A percentile compares a stretch with the other conserved stretches of the same genome.
Evolutionary conservation across 345 rosid species (phyloP).

Genomic region (Kernera saxatilis): DNA sequence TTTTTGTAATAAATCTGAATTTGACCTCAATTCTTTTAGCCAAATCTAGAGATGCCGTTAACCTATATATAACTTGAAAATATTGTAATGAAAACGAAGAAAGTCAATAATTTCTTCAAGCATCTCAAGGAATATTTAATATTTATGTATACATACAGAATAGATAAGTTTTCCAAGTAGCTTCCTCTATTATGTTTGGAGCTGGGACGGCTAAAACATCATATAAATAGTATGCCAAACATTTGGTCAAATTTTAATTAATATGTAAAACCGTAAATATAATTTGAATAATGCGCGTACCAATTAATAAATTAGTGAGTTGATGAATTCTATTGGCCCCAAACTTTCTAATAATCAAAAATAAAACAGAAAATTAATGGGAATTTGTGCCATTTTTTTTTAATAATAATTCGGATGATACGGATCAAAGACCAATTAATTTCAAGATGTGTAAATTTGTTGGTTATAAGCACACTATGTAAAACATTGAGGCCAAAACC

Average conservation of each 20-base stretch:
- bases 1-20: background rate
- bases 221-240: constrained; percentile 9
- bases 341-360: background rate
- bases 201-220: constrained; percentile 20
- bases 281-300: background rate
- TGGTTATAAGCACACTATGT: no score
- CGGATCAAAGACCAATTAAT: no score
- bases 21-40: constrained; percentile 11
- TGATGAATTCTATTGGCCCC: background rate
- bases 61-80: background rate
- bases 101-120: background rate
- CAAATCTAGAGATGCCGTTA: background rate
- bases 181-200: constrained; percentile 2
- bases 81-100: background rate
- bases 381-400: no score
- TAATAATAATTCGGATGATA: no score
- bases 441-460: no score
- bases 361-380: no score
- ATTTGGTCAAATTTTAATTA: background rate
- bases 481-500: no score
- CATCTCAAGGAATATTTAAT: constrained; percentile 5
- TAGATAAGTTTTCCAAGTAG: background rate
- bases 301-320: background rate
- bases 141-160: background rate
- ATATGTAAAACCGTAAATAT: background rate